A percentile compares a stretch with the other conserved stretches of the same genome.
Conservation (phyloP, 2,329 filamentous ascomycete species). For the Colletotrichum tropicicola region DNA sequence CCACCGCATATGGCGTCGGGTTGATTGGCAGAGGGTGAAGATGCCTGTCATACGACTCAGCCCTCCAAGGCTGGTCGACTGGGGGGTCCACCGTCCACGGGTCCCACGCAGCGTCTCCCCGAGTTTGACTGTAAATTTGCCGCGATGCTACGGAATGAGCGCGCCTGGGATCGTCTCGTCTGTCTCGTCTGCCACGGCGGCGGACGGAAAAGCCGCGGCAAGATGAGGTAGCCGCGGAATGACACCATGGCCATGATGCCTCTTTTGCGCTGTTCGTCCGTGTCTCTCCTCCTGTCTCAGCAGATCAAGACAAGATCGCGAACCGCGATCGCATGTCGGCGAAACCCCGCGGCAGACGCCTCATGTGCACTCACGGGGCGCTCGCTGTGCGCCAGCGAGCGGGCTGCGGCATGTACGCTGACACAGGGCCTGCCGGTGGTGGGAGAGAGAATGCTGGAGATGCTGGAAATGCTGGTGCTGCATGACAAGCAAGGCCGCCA, state of each 20-base stretch:
- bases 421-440: constrained; percentile 13
- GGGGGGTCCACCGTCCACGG: constrained; percentile 7
- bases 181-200: not conserved
- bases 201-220: constrained; percentile 22
- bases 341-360: constrained; percentile 22
- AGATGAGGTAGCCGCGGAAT: constrained; percentile 23
- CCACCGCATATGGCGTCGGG: constrained; percentile 23
- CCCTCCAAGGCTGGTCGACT: constrained; percentile 29
- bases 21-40: constrained; percentile 25
- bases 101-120: constrained; percentile 27
- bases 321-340: constrained; percentile 23
- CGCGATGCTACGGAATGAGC: constrained; percentile 29
- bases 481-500: not conserved
- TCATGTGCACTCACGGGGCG: constrained; percentile 3
- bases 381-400: not conserved
- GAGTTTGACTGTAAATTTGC: constrained; percentile 20
- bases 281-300: constrained; percentile 30
- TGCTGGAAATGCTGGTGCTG: not conserved
- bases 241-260: constrained; percentile 22
- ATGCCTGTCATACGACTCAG: constrained; percentile 32
- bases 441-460: not conserved
- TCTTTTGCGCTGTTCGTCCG: constrained; percentile 14
- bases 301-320: constrained; percentile 25
- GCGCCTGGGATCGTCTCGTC: constrained; percentile 25
- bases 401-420: not conserved